Base-by-base conservation (phyloP, 2,329 filamentous ascomycete species). In the Talaromyces sp. region DNA sequence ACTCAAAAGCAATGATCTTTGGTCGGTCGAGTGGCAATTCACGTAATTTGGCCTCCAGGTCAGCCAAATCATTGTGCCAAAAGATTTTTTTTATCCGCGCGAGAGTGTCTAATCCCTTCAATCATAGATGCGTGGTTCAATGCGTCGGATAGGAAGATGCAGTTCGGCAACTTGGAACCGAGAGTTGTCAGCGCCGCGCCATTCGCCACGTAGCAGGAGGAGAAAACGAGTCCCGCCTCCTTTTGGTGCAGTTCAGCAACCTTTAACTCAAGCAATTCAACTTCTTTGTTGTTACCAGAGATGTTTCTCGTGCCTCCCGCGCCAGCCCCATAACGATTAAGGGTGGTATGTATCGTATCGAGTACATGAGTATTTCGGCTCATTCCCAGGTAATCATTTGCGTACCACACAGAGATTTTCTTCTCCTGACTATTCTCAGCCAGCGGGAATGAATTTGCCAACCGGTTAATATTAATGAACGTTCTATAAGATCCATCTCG, bases 81-180 rank as follows among this genome's bases (percentile, higher is more conserved):
- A 98, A 99, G 27, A 99, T 94, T 79, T 98, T 98, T 86, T 85
- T 99, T 99, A 82, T 91, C 94, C 47, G 95, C 93, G 52, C 94
- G 93, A 9, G 94, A 98, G 79, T 99, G 95, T 52, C 95, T 92
- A 73, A 99, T 99, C 50, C 95, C 95, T 80, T 98, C 94, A 68
- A 99, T 99, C 95, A 99, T 99, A 3, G 93, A 98, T 10, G 95
- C 95, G 77, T 99, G 95, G 78, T 99, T 99, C 76, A 97, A 82
- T 78, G 91, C 96, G 81, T 99, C 95, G 6, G 93, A 97, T n/a
- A 99, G 83, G 73, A 98, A 97, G 52, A 99, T 94, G 75, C 95
- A 99, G 73, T 96, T 90, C 35, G 94, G 94, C 78, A 99, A 84
- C 80, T 97, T 97, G 81, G 92, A 96, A 56, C 95, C 95, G 17